Evolutionary conservation across 371 early-diverging fungal species (phyloP).

Genomic region (Mucor circinelloides): DNA sequence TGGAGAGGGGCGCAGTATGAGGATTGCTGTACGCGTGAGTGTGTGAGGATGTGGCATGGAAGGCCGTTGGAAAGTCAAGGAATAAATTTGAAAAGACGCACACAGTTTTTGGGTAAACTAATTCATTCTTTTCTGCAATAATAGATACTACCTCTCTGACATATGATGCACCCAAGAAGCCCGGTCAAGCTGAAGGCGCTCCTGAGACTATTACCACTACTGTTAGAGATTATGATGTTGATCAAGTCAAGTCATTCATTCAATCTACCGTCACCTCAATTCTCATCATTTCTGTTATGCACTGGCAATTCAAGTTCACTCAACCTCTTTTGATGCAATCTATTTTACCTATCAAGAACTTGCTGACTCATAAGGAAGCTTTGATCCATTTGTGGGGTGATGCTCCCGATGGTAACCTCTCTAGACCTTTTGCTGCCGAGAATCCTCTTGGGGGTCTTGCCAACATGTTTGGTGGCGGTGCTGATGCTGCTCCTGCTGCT

Average conservation of each 20-base stretch:
- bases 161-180: conserved; percentile 61
- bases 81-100: not conserved
- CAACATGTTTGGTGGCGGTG: conserved; percentile 36
- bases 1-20: not conserved
- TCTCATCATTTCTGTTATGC: conserved; percentile 77
- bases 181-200: conserved; percentile 22
- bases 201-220: conserved; percentile 69
- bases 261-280: conserved; percentile 72
- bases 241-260: conserved; percentile 73
- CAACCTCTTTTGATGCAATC: conserved; percentile 91
- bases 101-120: conserved; percentile 1
- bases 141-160: conserved; percentile 67
- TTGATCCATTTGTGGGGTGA: conserved; percentile 83
- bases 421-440: conserved; percentile 84
- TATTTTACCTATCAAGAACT: conserved; percentile 78
- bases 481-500: conserved; percentile 7
- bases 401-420: conserved; percentile 77
- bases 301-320: conserved; percentile 88
- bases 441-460: conserved; percentile 70
- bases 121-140: not conserved
- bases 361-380: conserved; percentile 72
- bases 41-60: not conserved
- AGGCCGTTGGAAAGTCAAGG: conserved; percentile 3
- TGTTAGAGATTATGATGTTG: conserved; percentile 78
- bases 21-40: not conserved